Conservation (phyloP, 1,284 basidiomycete species). For the Apiotrichum sp. region DNA sequence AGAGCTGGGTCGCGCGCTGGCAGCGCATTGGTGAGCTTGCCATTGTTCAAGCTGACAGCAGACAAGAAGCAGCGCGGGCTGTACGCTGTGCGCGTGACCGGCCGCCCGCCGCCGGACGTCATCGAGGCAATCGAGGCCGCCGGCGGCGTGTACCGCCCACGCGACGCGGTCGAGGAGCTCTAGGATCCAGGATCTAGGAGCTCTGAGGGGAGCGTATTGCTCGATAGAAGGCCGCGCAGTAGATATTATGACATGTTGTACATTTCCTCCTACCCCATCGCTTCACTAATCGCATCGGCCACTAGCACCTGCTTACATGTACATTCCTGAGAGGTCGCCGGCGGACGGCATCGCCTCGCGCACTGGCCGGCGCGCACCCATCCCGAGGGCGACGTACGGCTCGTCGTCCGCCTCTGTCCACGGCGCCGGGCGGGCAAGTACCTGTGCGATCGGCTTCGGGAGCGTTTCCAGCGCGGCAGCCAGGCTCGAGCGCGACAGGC, state of each 20-base stretch:
- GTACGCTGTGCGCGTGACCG: slow-evolving; percentile 81
- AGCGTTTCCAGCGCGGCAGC: slow-evolving; percentile 8
- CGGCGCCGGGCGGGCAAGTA: background rate
- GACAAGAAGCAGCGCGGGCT: slow-evolving; percentile 79
- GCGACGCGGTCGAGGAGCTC: slow-evolving; percentile 40
- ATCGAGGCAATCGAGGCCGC: slow-evolving; percentile 53
- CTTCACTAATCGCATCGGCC: background rate
- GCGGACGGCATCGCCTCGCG: slow-evolving; percentile 2
- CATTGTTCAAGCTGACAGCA: slow-evolving; percentile 34
- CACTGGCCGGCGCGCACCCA: slow-evolving; percentile 19
- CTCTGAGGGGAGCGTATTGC: too few relatives aligned
- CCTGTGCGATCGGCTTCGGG: background rate
- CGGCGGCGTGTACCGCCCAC: slow-evolving; percentile 38
- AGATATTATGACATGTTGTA: slow-evolving; percentile 6
- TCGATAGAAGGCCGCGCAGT: background rate
- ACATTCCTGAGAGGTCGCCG: slow-evolving; percentile 27
- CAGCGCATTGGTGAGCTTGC: slow-evolving; percentile 69
- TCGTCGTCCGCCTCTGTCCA: slow-evolving; percentile 42
- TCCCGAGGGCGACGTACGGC: slow-evolving; percentile 28
- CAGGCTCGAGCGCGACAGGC: slow-evolving; percentile 8
- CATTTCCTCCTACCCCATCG: background rate
- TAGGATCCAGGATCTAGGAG: background rate
- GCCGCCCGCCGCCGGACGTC: slow-evolving; percentile 76
- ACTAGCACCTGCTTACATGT: slow-evolving; percentile 20
- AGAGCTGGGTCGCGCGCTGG: slow-evolving; percentile 93